phyloP scores from a whole-genome alignment of 2,329 filamentous ascomycete species.

The Colletotrichum brevisporum region DNA sequence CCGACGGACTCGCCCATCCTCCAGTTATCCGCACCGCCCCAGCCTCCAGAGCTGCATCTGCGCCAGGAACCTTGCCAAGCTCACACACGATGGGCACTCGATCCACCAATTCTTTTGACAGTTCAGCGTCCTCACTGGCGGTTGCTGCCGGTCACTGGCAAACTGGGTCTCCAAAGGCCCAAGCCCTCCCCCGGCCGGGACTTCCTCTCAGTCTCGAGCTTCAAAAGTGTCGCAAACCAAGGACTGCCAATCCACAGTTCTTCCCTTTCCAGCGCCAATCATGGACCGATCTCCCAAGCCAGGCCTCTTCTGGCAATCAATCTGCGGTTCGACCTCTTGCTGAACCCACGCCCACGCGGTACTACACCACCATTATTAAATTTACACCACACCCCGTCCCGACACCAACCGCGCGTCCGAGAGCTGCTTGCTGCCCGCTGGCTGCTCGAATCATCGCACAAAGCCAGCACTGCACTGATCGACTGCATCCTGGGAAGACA shows the following conservation, averaged over 20 bases:
- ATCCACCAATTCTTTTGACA: background rate
- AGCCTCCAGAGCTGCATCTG: background rate
- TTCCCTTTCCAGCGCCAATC: slow-evolving; percentile 31
- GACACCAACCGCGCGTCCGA: slow-evolving; percentile 3
- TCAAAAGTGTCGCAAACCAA: slow-evolving; percentile 32
- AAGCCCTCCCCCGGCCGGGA: slow-evolving; percentile 1
- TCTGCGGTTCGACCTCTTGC: slow-evolving; percentile 35
- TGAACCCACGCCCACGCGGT: slow-evolving; percentile 3
- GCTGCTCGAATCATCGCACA: slow-evolving; percentile 24
- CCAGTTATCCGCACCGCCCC: slow-evolving; percentile 22
- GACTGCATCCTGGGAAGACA: background rate
- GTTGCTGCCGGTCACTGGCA: background rate
- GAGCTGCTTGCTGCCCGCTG: slow-evolving; percentile 3
- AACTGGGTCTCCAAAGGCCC: background rate
- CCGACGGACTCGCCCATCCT: slow-evolving; percentile 27
- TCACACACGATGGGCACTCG: slow-evolving; percentile 21
- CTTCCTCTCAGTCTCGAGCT: slow-evolving; percentile 28
- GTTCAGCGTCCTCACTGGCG: slow-evolving; percentile 7
- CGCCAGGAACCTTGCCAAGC: slow-evolving; percentile 30
- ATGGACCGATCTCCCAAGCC: slow-evolving; percentile 26
- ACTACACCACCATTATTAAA: background rate
- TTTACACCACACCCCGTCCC: background rate
- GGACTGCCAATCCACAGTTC: slow-evolving; percentile 29
- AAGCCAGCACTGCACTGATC: slow-evolving; percentile 18
- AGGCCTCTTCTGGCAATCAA: slow-evolving; percentile 39